phyloP scores from a whole-genome alignment of 139 green algal genomes.

The Chlamydomonas sp. region DNA sequence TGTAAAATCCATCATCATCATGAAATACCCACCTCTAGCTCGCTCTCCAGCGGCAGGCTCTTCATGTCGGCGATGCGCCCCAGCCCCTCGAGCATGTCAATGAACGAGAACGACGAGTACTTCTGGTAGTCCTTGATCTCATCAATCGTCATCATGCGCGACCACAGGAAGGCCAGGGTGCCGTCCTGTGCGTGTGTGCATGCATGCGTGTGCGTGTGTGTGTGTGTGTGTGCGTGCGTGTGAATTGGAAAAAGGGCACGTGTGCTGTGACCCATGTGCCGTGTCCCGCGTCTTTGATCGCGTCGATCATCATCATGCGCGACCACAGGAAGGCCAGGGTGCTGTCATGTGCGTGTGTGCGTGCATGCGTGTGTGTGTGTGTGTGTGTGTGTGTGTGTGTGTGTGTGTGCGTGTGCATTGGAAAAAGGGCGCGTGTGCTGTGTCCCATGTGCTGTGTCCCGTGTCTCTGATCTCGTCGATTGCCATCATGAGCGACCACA shows the following conservation, averaged over 20 bases:
- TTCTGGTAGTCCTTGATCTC: slow-evolving; percentile 70
- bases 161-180: slow-evolving; percentile 55
- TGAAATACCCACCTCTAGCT: too few species aligned
- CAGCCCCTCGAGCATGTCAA: slow-evolving; percentile 67
- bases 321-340: slow-evolving; percentile 39
- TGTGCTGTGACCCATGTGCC: background rate
- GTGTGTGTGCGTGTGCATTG: background rate
- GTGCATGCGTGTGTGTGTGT: too few species aligned
- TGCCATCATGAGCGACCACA: slow-evolving; percentile 62
- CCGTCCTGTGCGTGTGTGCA: too few species aligned
- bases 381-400: background rate
- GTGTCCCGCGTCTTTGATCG: slow-evolving; percentile 60
- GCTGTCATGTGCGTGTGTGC: slow-evolving; percentile 24
- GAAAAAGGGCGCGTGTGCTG: background rate
- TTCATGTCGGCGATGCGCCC: slow-evolving; percentile 62
- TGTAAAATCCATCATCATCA: too few species aligned
- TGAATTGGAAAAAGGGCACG: background rate
- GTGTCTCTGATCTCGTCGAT: slow-evolving; percentile 75
- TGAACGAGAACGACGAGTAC: slow-evolving; percentile 55
- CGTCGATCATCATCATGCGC: slow-evolving; percentile 46
- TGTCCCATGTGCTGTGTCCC: too few species aligned
- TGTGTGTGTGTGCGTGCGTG: background rate
- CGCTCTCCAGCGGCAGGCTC: slow-evolving; percentile 39
- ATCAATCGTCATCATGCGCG: slow-evolving; percentile 62
- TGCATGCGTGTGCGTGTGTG: background rate